phyloP scores from a whole-genome alignment of 768 basidiomycete genomes.

The Clitopilus hobsonii region DNA sequence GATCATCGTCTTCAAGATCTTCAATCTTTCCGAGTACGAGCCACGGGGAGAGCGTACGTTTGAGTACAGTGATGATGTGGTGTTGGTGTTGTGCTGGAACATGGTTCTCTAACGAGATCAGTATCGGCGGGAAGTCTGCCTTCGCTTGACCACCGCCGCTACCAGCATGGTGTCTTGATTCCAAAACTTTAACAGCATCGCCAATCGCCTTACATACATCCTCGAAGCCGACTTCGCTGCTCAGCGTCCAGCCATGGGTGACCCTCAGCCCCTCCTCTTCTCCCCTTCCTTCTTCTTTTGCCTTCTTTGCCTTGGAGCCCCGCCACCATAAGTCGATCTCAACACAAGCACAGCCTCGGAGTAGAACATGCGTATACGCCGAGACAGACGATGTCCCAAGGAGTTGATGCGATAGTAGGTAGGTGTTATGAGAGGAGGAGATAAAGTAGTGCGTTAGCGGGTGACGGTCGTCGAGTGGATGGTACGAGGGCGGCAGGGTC shows the following conservation, averaged over 20 bases:
- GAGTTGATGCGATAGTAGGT: slow-evolving; percentile 54
- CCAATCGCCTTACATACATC: slow-evolving; percentile 52
- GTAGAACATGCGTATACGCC: slow-evolving; percentile 52
- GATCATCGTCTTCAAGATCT: slow-evolving; percentile 23
- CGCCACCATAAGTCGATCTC: slow-evolving; percentile 70
- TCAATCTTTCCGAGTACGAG: slow-evolving; percentile 38
- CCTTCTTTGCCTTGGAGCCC: background rate
- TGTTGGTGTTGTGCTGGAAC: slow-evolving; percentile 45
- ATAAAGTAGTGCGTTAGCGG: slow-evolving; percentile 56
- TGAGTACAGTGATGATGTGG: slow-evolving; percentile 50
- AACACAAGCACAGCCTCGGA: slow-evolving; percentile 49
- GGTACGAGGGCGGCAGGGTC: slow-evolving; percentile 22
- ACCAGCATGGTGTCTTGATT: background rate
- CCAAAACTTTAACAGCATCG: slow-evolving; percentile 26
- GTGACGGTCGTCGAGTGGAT: slow-evolving; percentile 31
- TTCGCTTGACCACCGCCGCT: too few relatives aligned
- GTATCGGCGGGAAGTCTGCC: slow-evolving; percentile 44
- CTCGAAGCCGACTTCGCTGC: slow-evolving; percentile 44
- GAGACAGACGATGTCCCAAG: slow-evolving; percentile 48
- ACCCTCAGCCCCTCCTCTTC: slow-evolving; percentile 53
- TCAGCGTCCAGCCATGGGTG: slow-evolving; percentile 59
- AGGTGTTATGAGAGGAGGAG: slow-evolving; percentile 68
- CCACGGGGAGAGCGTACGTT: slow-evolving; percentile 46
- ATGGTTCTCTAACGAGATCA: slow-evolving; percentile 62
- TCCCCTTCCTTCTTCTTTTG: slow-evolving; percentile 7